Evolutionary conservation across 1,139 yeast species (phyloP), one percentile per base, ranked within the genome.

Genomic region (Pichia sp.): DNA sequence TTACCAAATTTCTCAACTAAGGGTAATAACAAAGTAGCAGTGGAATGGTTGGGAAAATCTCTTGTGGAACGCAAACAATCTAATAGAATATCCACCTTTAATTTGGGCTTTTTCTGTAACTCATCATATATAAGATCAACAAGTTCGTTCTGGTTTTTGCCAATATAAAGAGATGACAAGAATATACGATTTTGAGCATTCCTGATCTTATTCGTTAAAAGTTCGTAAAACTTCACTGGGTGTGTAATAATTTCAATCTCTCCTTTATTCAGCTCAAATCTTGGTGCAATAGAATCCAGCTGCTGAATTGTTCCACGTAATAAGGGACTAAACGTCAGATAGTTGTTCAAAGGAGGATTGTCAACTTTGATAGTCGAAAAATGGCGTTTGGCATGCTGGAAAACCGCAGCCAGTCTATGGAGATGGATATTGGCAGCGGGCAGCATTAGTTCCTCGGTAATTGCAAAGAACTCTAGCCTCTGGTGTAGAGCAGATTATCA

Each of bases 11-110:
- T 80, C 50, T 80, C 78, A 34, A 84, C 86, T 52, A 93, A 74
- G 1, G 82, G 79, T 0, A 88, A 82, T 53, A 93, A 72, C 43
- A 92, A 73, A 42, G 87, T 79, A 0, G 97, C 97, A 11, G 95
- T 82, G 54, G 93, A 87, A 47, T 76, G 72, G 11, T 78, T 71
- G 0, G 99, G 99, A 0, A 93, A 84, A 66, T 93, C 99, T 61
- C 99, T 77, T 0, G 99, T 93, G 0, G 97, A 97, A 62, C 99
- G 72, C 53, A 93, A 76, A 8, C 93, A 96, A 71, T 93, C 99
- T 4, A 93, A 79, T 53, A 93, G 75, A 36, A 95, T 83, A 58
- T 80, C 81, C 1, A 95, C 87, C 60, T 80, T 78, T 55, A 93
- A 75, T 30, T 81, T 72, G 1, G 82, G 79, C 60, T 87, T 89